phyloP scores from a whole-genome alignment of 441 rosid species.

The Eutrema salsugineum region DNA sequence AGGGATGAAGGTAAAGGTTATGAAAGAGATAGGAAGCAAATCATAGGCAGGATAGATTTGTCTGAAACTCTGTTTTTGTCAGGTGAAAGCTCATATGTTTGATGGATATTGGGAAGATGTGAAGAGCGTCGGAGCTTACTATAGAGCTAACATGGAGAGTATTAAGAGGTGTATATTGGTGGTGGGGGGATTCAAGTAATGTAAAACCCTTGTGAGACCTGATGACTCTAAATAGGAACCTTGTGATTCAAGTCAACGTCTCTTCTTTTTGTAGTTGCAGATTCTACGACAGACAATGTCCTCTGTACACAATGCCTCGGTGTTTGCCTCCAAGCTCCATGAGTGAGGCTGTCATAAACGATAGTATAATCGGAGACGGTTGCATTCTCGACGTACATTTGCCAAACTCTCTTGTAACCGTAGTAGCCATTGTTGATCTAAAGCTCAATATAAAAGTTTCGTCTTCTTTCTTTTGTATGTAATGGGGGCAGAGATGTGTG shows the following conservation, averaged over 20 bases:
- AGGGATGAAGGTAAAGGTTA: conserved; percentile 47
- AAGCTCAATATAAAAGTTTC: neutral
- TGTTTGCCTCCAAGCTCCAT: conserved; percentile 63
- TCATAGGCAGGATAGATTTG: neutral
- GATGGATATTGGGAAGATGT: conserved; percentile 85
- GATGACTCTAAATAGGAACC: neutral
- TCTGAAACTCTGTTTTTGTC: conserved; percentile 18
- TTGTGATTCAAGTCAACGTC: conserved; percentile 13
- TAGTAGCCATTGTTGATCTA: conserved; percentile 2
- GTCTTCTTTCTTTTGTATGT: neutral
- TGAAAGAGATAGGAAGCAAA: neutral
- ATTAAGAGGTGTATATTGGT: conserved; percentile 38
- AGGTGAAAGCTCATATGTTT: conserved; percentile 66
- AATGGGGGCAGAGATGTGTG: conserved; percentile 58
- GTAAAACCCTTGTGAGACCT: neutral
- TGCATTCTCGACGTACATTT: conserved; percentile 69
- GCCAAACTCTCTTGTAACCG: conserved; percentile 1
- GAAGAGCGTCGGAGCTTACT: conserved; percentile 65
- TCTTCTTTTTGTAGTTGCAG: conserved; percentile 33
- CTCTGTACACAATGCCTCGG: conserved; percentile 66
- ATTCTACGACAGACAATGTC: conserved; percentile 54
- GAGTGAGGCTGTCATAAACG: conserved; percentile 49
- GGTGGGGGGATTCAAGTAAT: conserved; percentile 36
- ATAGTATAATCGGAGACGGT: conserved; percentile 77
- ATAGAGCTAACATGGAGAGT: conserved; percentile 75